Conservation (phyloP, 1,284 basidiomycete species). For the Pseudozyma flocculosa region DNA sequence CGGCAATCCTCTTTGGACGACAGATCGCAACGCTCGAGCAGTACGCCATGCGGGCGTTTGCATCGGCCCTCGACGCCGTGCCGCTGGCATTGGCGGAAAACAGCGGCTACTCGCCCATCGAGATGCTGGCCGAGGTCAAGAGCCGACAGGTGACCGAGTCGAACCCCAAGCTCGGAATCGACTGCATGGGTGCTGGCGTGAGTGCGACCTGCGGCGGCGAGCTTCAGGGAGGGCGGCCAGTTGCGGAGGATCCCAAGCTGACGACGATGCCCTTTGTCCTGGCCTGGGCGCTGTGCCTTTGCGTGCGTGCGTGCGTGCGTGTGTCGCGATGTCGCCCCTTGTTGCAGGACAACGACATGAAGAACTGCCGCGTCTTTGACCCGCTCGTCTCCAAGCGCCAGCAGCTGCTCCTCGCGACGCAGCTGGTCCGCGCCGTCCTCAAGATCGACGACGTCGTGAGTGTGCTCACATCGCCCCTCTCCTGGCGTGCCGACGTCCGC, state of each 20-base stretch:
- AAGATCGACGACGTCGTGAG: conserved; percentile 57
- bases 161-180: conserved; percentile 84
- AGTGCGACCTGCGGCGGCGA: conserved; percentile 71
- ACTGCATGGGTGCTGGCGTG: conserved; percentile 76
- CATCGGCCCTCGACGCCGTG: conserved; percentile 86
- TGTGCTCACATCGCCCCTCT: neutral
- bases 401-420: conserved; percentile 94
- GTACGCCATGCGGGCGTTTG: conserved; percentile 98
- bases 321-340: no score
- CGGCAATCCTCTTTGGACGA: no score
- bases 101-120: conserved; percentile 92
- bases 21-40: conserved; percentile 95
- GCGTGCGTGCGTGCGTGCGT: no score
- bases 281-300: no score
- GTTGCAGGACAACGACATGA: conserved; percentile 77
- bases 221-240: no score
- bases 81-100: conserved; percentile 96
- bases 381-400: conserved; percentile 96
- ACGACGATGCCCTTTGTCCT: no score
- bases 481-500: no score
- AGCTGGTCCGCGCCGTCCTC: conserved; percentile 66
- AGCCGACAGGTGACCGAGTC: conserved; percentile 86
- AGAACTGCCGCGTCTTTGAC: conserved; percentile 93
- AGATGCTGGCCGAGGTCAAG: conserved; percentile 92
- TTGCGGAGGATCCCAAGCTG: no score